Evolutionary conservation across 305 asterid genomes (phyloP), one percentile per base, ranked within the genome.

Genomic region (Salvia sclarea): DNA sequence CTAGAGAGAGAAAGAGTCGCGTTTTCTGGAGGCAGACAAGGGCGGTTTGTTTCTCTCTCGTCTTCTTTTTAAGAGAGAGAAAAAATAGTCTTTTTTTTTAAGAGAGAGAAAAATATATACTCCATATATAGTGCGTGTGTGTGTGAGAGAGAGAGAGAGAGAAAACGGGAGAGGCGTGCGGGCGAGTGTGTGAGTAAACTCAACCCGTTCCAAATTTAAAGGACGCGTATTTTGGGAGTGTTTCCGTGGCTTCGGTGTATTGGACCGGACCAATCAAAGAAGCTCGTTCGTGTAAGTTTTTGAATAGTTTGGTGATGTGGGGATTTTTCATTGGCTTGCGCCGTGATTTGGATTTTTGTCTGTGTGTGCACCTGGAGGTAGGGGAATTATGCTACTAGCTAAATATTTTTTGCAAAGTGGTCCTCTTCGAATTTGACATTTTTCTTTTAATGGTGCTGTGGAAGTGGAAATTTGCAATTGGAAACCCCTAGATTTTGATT

Each of bases 1-100:
- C 68, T 40, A 64, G 67, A 62, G 83, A 78, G 75, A 81, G 61
- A 70, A 41, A 79, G 74, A 69, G 81, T 82, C 77, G 90, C 83
- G 84, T 80, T 71, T 78, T 71, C 18, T 61, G 76, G 76, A 76
- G 85, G 76, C 82, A 68, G 73, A 45, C 69, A 10, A 69, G 81
- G 75, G 69, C 76, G 74, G 73, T 73, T 80, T 66, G 74, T 54
- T 61, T 49, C 47, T 49, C 44, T 54, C 17, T 0, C 1, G 1
- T 18, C 28, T 38, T 0, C 14, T 66, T 31, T 57, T 56, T 13
- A 10, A 50, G 69, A 66, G 79, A 68, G 75, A 75, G 76, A 62
- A 64, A 75, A 60, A 18, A 8, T 8, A 25, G 58, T 40, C 11
- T 25, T 17, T 40, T 13, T 21, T n/a, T 28, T 35, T 45, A 4